Evolutionary conservation across 441 rosid genomes (phyloP), one percentile per base, ranked within the genome.

Genomic region (Raphanus hybrid): DNA sequence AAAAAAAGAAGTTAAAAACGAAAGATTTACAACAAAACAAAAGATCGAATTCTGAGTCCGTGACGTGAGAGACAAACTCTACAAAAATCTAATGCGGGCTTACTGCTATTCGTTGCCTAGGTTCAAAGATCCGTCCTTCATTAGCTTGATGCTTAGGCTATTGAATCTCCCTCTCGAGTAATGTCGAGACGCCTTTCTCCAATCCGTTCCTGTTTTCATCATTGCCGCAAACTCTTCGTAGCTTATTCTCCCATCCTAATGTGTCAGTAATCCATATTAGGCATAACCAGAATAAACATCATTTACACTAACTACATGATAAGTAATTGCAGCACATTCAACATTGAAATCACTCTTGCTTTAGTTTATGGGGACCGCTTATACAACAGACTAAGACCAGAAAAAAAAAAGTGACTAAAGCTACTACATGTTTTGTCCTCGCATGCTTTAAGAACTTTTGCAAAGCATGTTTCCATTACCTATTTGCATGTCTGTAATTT

Each of bases 141-240:
- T 91, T 79, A 96, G 86, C 84, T 92, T 96, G 60, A 94, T 84
- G 88, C 99, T 96, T 70, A 96, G 88, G 84, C 92, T 96, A 88
- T 96, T 96, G 81, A 96, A 96, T 87, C 98, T 90, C 71, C 98
- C 99, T 83, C 99, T 91, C 0, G 99, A 96, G 84, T 96, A 96
- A 82, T 96, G 99, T 18, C 99, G 97, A 3, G 99, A 96, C 15
- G 98, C 99, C 83, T 96, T 96, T 82, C 99, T 92, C 99, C 99
- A 96, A 82, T 96, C 99, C 0, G 99, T 96, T 74, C 99, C 99
- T 0, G 98, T 92, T 85, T 89, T 96, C 99, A 96, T 96, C 99
- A 96, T 96, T 1, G 98, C 99, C 10, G 83, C 92, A 70, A 96
- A 96, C 86, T 96, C 99, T 60, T 94, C 97, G 12, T 90, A 96